Evolutionary conservation across 352 stramenopile genomes (phyloP).

Genomic region (Plasmopara viticola): DNA sequence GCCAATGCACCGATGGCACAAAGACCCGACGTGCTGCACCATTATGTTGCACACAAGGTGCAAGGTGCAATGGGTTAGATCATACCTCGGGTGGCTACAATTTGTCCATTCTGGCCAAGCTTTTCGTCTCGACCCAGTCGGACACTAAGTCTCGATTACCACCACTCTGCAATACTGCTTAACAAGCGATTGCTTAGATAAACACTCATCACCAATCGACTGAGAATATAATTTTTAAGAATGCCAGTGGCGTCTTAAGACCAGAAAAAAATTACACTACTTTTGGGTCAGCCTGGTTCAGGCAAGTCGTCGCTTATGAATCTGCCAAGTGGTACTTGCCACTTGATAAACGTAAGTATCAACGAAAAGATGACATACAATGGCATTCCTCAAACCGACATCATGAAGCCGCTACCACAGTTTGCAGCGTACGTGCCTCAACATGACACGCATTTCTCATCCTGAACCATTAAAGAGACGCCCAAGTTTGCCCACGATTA

Average conservation of each 20-base stretch:
- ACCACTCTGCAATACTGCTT: constrained; percentile 36
- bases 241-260: constrained; percentile 36
- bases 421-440: constrained; percentile 40
- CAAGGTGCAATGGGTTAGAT: constrained; percentile 13
- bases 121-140: constrained; percentile 11
- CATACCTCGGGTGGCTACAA: constrained; percentile 23
- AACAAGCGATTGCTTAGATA: constrained; percentile 20
- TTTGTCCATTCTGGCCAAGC: constrained; percentile 20
- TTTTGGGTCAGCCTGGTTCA: constrained; percentile 16
- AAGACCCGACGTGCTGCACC: constrained; percentile 19
- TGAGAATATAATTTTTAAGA: constrained; percentile 39
- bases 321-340: too few relatives aligned
- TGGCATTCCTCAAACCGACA: constrained; percentile 6
- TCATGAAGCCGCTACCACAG: constrained; percentile 35
- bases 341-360: constrained; percentile 17
- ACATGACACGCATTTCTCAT: constrained; percentile 84
- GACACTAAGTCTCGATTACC: constrained; percentile 26
- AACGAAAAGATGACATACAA: constrained; percentile 20
- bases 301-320: constrained; percentile 21
- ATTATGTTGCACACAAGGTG: constrained; percentile 12
- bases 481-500: constrained; percentile 35
- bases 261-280: constrained; percentile 16
- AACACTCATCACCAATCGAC: constrained; percentile 8
- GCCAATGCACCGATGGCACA: constrained; percentile 12
- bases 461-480: constrained; percentile 44